Percentiles rank a stretch among this genome's conserved stretches.
Conservation (phyloP, 192 early-diverging fungal genomes). For the Physocladia obscura region DNA sequence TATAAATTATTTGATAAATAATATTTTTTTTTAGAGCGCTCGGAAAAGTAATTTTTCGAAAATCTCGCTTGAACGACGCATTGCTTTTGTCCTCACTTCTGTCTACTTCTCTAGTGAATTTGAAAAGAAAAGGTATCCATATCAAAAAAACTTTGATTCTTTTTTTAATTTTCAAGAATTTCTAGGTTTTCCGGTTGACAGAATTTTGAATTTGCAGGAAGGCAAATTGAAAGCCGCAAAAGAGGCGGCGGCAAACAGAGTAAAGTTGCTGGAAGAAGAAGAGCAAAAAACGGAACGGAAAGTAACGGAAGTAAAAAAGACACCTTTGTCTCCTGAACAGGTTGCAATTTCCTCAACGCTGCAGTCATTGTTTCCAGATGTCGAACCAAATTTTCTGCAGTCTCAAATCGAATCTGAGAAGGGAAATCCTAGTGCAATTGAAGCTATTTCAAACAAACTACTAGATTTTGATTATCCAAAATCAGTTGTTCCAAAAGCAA, state of each 20-base stretch:
- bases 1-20: neutral
- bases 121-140: constrained; percentile 61
- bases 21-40: constrained; percentile 42
- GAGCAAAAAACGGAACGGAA: constrained; percentile 20
- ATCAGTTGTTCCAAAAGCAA: neutral
- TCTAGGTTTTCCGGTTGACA: constrained; percentile 61
- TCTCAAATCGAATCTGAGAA: constrained; percentile 50
- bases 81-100: constrained; percentile 76
- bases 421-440: constrained; percentile 37
- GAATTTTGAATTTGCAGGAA: constrained; percentile 52
- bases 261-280: constrained; percentile 49
- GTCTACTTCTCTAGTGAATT: constrained; percentile 63
- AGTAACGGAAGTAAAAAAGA: constrained; percentile 35
- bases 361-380: constrained; percentile 64
- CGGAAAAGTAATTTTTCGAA: constrained; percentile 65
- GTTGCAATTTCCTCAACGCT: constrained; percentile 29
- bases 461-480: constrained; percentile 61
- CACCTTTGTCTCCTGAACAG: neutral
- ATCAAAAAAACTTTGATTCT: neutral
- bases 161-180: neutral
- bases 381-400: constrained; percentile 56
- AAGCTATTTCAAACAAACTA: constrained; percentile 60
- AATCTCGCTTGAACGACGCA: constrained; percentile 72
- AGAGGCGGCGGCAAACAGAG: too few relatives aligned
- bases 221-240: constrained; percentile 38